Evolutionary conservation across 1,284 basidiomycete genomes (phyloP).

Genomic region (Puccinia coronata): DNA sequence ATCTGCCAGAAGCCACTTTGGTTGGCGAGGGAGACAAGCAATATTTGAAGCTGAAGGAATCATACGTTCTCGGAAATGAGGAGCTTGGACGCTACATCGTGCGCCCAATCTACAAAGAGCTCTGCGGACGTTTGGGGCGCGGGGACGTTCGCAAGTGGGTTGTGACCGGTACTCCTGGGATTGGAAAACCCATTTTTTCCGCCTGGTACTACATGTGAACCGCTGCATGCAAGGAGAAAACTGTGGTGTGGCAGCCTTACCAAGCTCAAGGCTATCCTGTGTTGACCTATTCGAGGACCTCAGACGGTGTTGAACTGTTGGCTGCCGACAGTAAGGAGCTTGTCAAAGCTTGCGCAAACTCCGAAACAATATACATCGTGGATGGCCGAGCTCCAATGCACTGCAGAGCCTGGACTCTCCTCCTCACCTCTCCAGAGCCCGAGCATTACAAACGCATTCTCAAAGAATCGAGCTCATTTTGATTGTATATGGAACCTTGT

Average conservation of each 20-base stretch:
- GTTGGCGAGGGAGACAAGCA: background rate
- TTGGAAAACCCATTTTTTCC: slow-evolving; percentile 2
- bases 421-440: background rate
- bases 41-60: slow-evolving; percentile 1
- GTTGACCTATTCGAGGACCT: background rate
- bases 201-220: background rate
- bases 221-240: slow-evolving; percentile 1
- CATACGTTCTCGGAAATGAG: background rate
- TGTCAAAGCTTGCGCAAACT: background rate
- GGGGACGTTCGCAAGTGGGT: background rate
- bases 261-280: background rate
- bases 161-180: background rate
- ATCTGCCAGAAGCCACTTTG: slow-evolving; percentile 7
- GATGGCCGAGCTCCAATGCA: slow-evolving; percentile 2
- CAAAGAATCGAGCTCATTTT: background rate
- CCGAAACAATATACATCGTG: slow-evolving; percentile 8
- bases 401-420: too few relatives aligned
- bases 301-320: background rate
- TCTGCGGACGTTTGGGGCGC: background rate
- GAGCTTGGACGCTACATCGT: too few relatives aligned
- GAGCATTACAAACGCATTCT: background rate
- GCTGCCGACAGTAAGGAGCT: background rate
- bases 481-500: slow-evolving; percentile 1
- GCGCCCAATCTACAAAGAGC: too few relatives aligned
- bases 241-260: background rate